These are phyloP conservation scores for Aspergillus flavus DNA, from an alignment of 2,329 filamentous ascomycete genomes.

Conservation along the genomic window DNA sequence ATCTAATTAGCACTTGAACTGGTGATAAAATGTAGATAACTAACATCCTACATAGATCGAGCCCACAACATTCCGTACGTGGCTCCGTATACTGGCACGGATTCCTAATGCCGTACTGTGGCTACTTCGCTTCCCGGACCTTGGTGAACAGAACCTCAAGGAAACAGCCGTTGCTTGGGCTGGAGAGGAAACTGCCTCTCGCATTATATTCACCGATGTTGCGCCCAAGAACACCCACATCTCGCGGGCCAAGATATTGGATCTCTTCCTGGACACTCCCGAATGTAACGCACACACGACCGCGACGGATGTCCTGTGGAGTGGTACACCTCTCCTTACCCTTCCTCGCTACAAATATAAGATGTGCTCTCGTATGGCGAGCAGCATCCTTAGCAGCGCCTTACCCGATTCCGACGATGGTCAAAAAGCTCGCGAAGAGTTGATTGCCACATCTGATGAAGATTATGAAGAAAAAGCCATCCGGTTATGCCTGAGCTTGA, in stretches of 20 bases:
- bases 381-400: conserved; percentile 88
- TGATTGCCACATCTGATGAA: conserved; percentile 76
- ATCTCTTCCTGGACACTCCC: conserved; percentile 93
- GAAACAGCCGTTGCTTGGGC: conserved; percentile 83
- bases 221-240: conserved; percentile 95
- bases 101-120: conserved; percentile 89
- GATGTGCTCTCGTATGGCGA: conserved; percentile 98
- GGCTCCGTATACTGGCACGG: conserved; percentile 84
- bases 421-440: conserved; percentile 66
- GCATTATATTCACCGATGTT: conserved; percentile 94
- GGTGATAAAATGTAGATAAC: conserved; percentile 1
- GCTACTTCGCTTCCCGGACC: conserved; percentile 94
- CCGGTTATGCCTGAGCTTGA: conserved; percentile 64
- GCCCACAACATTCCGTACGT: conserved; percentile 91
- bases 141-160: conserved; percentile 83
- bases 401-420: conserved; percentile 74
- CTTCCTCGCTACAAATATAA: conserved; percentile 92
- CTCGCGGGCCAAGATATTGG: conserved; percentile 84
- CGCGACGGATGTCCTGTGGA: conserved; percentile 94
- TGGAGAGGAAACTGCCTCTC: conserved; percentile 77
- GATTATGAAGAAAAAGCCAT: conserved; percentile 83
- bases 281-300: conserved; percentile 99
- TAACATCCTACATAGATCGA: conserved; percentile 70
- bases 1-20: not conserved
- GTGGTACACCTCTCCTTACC: conserved; percentile 88